Conservation (phyloP, 1,284 basidiomycete species). For the Mycosarcoma mackinlayi region DNA sequence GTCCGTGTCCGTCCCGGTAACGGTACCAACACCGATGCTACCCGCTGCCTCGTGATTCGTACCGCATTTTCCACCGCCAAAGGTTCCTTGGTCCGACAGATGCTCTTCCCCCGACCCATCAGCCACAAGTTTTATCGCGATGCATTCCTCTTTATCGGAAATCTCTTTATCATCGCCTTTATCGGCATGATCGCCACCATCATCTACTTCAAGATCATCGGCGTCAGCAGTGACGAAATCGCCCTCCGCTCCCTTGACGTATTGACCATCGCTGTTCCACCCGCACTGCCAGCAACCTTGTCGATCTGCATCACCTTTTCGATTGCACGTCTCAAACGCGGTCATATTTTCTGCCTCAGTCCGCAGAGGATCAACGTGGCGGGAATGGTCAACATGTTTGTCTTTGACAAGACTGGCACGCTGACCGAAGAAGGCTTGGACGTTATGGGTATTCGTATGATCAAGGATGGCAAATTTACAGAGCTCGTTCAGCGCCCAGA, state of each 20-base stretch:
- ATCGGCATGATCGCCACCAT: slow-evolving; percentile 33
- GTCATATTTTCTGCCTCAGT: slow-evolving; percentile 39
- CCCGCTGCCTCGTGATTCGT: slow-evolving; percentile 27
- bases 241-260: slow-evolving; percentile 44
- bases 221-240: slow-evolving; percentile 43
- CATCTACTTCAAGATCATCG: slow-evolving; percentile 45
- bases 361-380: slow-evolving; percentile 52
- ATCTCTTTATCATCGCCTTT: slow-evolving; percentile 32
- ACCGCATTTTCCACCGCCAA: slow-evolving; percentile 51
- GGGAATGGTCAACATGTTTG: slow-evolving; percentile 35
- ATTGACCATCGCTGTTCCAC: slow-evolving; percentile 39
- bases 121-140: slow-evolving; percentile 43
- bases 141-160: slow-evolving; percentile 37
- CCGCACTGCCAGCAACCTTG: slow-evolving; percentile 36
- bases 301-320: slow-evolving; percentile 40
- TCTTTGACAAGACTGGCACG: slow-evolving; percentile 54
- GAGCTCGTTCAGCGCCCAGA: slow-evolving; percentile 10
- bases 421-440: slow-evolving; percentile 42
- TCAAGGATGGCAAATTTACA: slow-evolving; percentile 14
- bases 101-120: slow-evolving; percentile 51
- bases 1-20: slow-evolving; percentile 18
- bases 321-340: slow-evolving; percentile 23
- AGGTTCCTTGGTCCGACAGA: slow-evolving; percentile 41
- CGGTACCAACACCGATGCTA: background rate
- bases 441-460: slow-evolving; percentile 31